Evolutionary conservation across 2,329 filamentous ascomycete genomes (phyloP).

Genomic region (Nannizzia gypsea): DNA sequence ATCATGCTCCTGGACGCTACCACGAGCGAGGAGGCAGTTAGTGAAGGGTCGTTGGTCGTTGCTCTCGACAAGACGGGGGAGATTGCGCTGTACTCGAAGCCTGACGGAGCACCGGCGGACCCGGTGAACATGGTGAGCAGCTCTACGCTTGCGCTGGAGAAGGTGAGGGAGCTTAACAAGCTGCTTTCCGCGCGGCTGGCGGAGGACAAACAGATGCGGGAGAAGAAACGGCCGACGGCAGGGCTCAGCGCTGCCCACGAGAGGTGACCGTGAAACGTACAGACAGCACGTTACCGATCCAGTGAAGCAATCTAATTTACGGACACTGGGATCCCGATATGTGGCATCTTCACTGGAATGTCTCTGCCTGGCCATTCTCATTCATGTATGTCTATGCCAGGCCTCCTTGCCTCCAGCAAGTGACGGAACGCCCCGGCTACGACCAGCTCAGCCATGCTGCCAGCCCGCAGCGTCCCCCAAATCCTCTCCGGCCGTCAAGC

Average conservation of each 20-base stretch:
- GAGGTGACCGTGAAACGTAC: slow-evolving; percentile 40
- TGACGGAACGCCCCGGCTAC: too few species aligned
- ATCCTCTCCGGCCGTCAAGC: not conserved
- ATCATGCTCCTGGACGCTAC: slow-evolving; percentile 36
- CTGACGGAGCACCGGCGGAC: slow-evolving; percentile 72
- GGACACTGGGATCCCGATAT: too few species aligned
- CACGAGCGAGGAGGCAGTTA: slow-evolving; percentile 39
- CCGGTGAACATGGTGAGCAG: slow-evolving; percentile 67
- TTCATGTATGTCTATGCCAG: too few species aligned
- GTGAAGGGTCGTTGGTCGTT: slow-evolving; percentile 60
- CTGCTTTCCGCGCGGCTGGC: slow-evolving; percentile 62
- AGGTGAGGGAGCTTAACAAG: slow-evolving; percentile 67
- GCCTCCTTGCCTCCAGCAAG: too few species aligned
- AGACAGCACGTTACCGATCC: not conserved
- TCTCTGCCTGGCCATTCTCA: too few species aligned
- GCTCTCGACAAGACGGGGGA: slow-evolving; percentile 84
- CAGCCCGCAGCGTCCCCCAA: not conserved
- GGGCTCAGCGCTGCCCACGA: slow-evolving; percentile 80
- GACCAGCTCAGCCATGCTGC: too few species aligned
- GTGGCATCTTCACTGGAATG: too few species aligned
- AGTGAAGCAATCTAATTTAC: too few species aligned
- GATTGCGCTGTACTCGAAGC: slow-evolving; percentile 82
- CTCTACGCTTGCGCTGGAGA: slow-evolving; percentile 59
- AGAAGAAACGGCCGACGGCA: slow-evolving; percentile 60
- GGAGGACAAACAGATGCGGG: slow-evolving; percentile 55